Base-by-base conservation (phyloP, 1,284 basidiomycete genomes). In the Cryptococcus hybrid region DNA sequence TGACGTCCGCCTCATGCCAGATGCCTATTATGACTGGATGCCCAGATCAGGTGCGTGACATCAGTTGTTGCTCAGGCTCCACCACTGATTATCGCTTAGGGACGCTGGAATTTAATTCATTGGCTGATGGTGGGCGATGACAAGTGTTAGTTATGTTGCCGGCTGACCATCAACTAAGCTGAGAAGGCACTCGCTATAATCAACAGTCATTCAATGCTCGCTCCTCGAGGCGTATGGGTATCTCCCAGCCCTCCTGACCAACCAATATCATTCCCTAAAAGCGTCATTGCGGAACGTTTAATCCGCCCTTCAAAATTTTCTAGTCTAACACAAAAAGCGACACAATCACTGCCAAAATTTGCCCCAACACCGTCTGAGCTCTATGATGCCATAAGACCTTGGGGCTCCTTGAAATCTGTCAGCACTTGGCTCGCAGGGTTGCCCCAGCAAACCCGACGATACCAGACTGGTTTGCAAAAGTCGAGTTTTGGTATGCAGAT, bases 401-500 rank as follows among this genome's bases (percentile, higher is more conserved):
- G 73, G 67, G 73, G 71, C 5, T 62, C 70, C 5, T 43, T 77
- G 42, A 52, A 73, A 13, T 52, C 65, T 46, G 59, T 76, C 47
- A 60, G 59, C 6, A 57, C 71, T 1, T 60, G 61, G 61, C 52
- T 62, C 5, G 58, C 64, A 15, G 57, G 58, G n/a, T n/a, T 6
- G n/a, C 5, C 1, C 7, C 5, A 36, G 44, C 12, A 42, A 15
- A 5, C 44, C 11, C 30, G 18, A 13, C 4, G 34, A 47, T 13
- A 13, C 55, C 2, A 51, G n/a, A n/a, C 84, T 88, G 63, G 86
- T 86, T 43, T 82, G 85, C 58, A 85, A 88, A 69, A 86, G 83
- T 92, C 52, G 89, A 92, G 73, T 93, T 90, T 74, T 93, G 89
- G 89, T 84, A 86, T 63, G 90, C 92, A 74, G 88, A 90, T 46